Base-by-base conservation (phyloP, 495 filamentous ascomycete genomes). In the Jackrogersella multiformis region DNA sequence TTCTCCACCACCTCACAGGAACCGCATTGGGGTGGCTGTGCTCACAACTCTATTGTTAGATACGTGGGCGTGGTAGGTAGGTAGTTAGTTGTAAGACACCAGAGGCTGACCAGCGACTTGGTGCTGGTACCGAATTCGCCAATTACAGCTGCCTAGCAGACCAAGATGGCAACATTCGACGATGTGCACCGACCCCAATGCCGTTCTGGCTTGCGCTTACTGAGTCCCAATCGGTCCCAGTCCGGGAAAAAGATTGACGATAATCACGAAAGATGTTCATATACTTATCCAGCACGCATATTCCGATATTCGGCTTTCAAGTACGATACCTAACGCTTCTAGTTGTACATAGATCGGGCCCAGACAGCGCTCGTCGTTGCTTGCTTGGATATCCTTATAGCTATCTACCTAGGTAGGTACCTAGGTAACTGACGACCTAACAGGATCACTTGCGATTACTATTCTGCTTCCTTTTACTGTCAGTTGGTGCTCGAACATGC, bases 41-140 rank as follows among this genome's bases (percentile, higher is more conserved):
- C 55, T 21, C 28, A 28, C 26, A 51, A 49, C 23, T 66, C 57
- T 62, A 68, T 56, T 61, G 52, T 61, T 56, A 68, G 57, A 41
- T 34, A 21, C 30, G 15, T 30, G n/a, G n/a, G 7, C 26, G 7
- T 44, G 18, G 32, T 38, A n/a, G n/a, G n/a, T n/a, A n/a, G n/a
- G n/a, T n/a, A n/a, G n/a, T n/a, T n/a, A n/a, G n/a, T n/a, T n/a
- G 49, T 57, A 51, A 57, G 52, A 68, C 23, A 52, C 61, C 46
- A 51, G 35, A 63, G 53, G 66, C 65, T 59, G 3, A 61, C 44
- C 44, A 49, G 46, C 59, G 54, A 64, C 38, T 59, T 54, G 55
- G 52, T 32, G 39, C 20, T 44, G 39, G 16, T 68, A 30, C 66
- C 66, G 59, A 59, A 51, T 49, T 20, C 13, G 34, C 5, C 56